These are phyloP conservation scores for Penicillium hesseltinei DNA, from an alignment of 2,329 filamentous ascomycete species.

Conservation along the genomic window DNA sequence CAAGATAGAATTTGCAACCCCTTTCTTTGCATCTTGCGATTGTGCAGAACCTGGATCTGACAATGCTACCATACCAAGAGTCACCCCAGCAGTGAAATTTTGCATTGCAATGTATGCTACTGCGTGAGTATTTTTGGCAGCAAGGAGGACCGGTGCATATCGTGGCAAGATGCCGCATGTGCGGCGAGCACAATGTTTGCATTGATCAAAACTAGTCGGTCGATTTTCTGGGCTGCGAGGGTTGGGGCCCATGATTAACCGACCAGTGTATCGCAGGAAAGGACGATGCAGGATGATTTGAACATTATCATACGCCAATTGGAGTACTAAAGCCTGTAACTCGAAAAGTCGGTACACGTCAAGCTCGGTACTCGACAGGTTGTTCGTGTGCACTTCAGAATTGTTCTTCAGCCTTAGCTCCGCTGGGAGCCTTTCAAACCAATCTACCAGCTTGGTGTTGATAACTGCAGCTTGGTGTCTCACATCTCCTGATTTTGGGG, in stretches of 20 bases:
- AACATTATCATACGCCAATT: conserved; percentile 6
- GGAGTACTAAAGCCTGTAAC: conserved; percentile 3
- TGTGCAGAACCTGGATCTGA: background rate
- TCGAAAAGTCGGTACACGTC: background rate
- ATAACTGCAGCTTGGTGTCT: background rate
- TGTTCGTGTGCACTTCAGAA: background rate
- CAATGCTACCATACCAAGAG: background rate
- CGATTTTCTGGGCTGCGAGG: background rate
- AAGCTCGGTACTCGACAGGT: background rate
- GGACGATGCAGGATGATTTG: conserved; percentile 3
- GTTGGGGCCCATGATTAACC: background rate
- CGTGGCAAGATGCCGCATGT: background rate
- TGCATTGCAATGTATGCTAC: background rate
- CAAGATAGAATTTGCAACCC: background rate
- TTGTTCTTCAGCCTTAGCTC: background rate
- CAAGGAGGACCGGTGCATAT: background rate
- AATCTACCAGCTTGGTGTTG: background rate
- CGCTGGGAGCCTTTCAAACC: background rate
- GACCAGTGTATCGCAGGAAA: background rate
- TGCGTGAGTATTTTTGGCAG: background rate
- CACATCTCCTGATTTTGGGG: background rate
- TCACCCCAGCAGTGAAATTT: background rate
- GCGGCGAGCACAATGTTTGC: background rate
- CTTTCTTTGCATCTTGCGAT: background rate
- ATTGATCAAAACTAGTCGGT: background rate